Conservation (phyloP, 1,139 yeast species). For the Kurtzmaniella quercitrusa region DNA sequence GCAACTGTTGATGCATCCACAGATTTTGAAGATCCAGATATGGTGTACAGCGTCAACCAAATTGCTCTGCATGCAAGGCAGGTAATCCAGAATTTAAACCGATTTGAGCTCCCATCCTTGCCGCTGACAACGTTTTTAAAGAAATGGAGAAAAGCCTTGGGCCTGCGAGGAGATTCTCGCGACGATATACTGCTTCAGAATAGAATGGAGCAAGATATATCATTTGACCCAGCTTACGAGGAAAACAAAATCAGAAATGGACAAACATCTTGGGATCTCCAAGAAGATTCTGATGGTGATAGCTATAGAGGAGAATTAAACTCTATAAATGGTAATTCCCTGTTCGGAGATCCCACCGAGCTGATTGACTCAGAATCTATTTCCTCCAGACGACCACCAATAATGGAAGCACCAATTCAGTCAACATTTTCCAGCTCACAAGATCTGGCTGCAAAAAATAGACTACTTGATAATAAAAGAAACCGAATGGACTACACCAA, state of each 20-base stretch:
- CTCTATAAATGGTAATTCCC: background rate
- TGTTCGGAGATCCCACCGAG: background rate
- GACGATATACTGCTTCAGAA: constrained; percentile 14
- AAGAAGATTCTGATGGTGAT: constrained; percentile 11
- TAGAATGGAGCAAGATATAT: constrained; percentile 8
- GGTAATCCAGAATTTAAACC: constrained; percentile 30
- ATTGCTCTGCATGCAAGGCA: constrained; percentile 32
- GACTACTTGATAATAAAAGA: constrained; percentile 9
- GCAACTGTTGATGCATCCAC: background rate
- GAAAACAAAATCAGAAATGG: constrained; percentile 45
- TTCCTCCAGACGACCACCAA: background rate
- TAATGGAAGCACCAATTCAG: background rate
- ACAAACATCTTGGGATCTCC: constrained; percentile 10
- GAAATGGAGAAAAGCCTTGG: constrained; percentile 14
- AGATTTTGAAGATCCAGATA: constrained; percentile 9
- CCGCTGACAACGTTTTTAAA: constrained; percentile 48
- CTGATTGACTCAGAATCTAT: constrained; percentile 13
- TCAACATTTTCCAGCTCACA: background rate
- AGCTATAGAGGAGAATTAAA: background rate
- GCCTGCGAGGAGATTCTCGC: background rate
- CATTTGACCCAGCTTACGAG: constrained; percentile 29
- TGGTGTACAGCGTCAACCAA: constrained; percentile 23
- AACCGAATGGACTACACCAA: constrained; percentile 31
- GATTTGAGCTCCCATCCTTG: constrained; percentile 54
- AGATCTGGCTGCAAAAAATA: background rate